phyloP scores from a whole-genome alignment of 257 asterid species.

The Rauvolfia tetraphylla region DNA sequence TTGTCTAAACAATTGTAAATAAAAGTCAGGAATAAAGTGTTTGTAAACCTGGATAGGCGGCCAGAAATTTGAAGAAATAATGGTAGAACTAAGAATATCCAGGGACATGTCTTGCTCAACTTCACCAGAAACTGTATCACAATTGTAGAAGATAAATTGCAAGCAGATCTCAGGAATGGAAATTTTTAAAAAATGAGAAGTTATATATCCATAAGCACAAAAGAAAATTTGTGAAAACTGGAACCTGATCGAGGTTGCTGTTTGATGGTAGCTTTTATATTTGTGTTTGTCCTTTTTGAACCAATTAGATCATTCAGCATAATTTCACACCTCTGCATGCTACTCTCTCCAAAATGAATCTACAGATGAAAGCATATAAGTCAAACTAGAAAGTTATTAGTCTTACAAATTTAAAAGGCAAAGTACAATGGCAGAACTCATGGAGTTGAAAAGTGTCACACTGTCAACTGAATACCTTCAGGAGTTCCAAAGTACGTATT shows the following conservation, averaged over 20 bases:
- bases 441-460: conserved; percentile 22
- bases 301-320: conserved; percentile 97
- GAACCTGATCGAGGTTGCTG: conserved; percentile 61
- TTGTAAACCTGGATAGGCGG: conserved; percentile 91
- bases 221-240: not conserved
- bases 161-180: not conserved
- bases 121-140: conserved; percentile 40
- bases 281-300: conserved; percentile 88
- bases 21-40: not conserved
- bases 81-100: conserved; percentile 70
- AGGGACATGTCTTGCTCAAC: conserved; percentile 58
- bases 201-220: not conserved
- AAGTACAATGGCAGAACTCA: conserved; percentile 1
- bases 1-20: not conserved
- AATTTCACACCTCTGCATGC: conserved; percentile 98
- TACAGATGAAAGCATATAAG: conserved; percentile 31
- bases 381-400: conserved; percentile 19
- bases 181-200: not conserved
- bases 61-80: conserved; percentile 95
- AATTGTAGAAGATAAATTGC: conserved; percentile 14
- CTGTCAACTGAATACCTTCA: conserved; percentile 58
- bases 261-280: conserved; percentile 71
- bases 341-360: conserved; percentile 99
- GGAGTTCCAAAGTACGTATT: conserved; percentile 90
- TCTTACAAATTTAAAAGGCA: conserved; percentile 15